Evolutionary conservation across 2,329 filamentous ascomycete genomes (phyloP).

Genomic region (Cladosporium sp.): DNA sequence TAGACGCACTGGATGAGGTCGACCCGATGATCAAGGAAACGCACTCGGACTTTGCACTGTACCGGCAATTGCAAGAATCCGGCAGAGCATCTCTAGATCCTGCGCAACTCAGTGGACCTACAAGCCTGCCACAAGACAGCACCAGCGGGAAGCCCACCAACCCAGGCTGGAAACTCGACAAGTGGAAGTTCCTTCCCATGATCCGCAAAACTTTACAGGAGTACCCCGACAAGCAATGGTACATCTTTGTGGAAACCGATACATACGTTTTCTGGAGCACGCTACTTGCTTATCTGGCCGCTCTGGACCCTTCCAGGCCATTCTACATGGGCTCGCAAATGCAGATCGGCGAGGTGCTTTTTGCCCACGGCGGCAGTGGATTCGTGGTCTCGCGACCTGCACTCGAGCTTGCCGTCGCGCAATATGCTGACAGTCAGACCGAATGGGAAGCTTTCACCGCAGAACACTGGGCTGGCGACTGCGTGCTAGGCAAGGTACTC

Average conservation of each 20-base stretch:
- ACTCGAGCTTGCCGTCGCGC: conserved; percentile 27
- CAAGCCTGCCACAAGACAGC: conserved; percentile 9
- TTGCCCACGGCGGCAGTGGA: conserved; percentile 38
- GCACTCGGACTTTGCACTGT: conserved; percentile 27
- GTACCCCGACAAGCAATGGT: conserved; percentile 51
- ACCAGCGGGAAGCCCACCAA: conserved; percentile 26
- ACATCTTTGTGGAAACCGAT: conserved; percentile 55
- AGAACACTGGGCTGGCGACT: conserved; percentile 27
- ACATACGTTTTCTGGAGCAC: conserved; percentile 52
- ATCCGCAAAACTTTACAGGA: conserved; percentile 30
- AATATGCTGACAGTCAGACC: conserved; percentile 38
- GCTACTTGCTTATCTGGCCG: conserved; percentile 35
- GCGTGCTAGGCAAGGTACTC: conserved; percentile 26
- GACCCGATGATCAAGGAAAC: conserved; percentile 13
- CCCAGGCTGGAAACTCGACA: conserved; percentile 35
- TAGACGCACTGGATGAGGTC: conserved; percentile 25
- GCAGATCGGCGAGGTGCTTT: conserved; percentile 31
- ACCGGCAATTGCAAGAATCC: conserved; percentile 20
- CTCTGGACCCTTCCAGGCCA: conserved; percentile 37
- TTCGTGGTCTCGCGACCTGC: conserved; percentile 39
- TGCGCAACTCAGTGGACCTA: conserved; percentile 14
- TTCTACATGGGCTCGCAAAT: conserved; percentile 39
- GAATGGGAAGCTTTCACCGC: conserved; percentile 23
- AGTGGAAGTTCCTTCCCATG: conserved; percentile 54
- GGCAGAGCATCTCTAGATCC: conserved; percentile 14